Conservation (phyloP, 2,329 filamentous ascomycete species). For the Colletotrichum graminicola region DNA sequence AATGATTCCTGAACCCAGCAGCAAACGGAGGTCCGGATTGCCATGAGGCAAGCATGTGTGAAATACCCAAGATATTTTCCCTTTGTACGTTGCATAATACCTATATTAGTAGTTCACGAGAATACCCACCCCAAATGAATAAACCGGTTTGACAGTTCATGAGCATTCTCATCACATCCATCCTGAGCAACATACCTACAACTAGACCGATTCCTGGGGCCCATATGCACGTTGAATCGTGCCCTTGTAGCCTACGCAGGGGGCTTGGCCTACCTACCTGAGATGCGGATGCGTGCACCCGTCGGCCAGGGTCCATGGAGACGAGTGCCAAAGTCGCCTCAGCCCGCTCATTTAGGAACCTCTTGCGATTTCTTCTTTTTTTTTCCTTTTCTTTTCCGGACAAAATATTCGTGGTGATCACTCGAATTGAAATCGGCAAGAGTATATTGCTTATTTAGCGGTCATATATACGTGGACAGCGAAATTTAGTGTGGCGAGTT, state of each 20-base stretch:
- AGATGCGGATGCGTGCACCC: neutral
- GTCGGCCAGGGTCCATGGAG: neutral
- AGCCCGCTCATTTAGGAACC: neutral
- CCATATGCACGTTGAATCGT: neutral
- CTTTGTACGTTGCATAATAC: neutral
- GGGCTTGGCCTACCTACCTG: neutral
- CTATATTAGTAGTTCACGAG: constrained; percentile 7
- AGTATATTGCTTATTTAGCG: too few relatives aligned
- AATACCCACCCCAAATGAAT: neutral
- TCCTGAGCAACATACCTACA: neutral
- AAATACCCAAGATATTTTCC: constrained; percentile 1
- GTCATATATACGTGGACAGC: too few relatives aligned
- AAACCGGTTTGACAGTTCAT: neutral
- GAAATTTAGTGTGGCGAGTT: too few relatives aligned
- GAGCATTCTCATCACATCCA: too few relatives aligned
- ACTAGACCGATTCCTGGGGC: neutral
- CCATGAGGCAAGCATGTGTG: neutral
- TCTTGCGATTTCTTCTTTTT: neutral
- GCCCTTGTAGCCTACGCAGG: neutral
- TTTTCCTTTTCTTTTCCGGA: too few relatives aligned
- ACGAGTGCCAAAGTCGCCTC: neutral
- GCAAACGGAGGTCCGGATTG: constrained; percentile 27
- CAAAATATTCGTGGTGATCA: too few relatives aligned
- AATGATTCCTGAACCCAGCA: constrained; percentile 8
- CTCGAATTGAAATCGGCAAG: too few relatives aligned